Evolutionary conservation across 345 rosid species (phyloP).

Genomic region (Firmiana major): DNA sequence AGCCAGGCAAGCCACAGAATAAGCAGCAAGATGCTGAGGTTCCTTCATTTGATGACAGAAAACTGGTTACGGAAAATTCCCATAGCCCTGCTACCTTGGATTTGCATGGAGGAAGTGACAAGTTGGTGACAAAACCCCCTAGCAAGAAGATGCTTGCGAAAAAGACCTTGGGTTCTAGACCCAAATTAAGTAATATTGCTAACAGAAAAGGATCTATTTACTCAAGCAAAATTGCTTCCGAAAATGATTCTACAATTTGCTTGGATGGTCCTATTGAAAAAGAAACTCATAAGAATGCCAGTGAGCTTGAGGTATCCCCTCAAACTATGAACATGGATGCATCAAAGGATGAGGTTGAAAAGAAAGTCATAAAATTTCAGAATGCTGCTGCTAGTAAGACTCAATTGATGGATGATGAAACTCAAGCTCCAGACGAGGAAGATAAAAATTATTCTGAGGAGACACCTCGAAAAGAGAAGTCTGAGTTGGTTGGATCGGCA

Average conservation of each 20-base stretch:
- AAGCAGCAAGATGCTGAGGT: conserved; percentile 22
- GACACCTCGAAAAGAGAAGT: conserved; percentile 21
- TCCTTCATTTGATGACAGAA: conserved; percentile 23
- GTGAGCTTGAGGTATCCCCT: conserved; percentile 27
- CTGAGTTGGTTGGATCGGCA: conserved; percentile 18
- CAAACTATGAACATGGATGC: conserved; percentile 27
- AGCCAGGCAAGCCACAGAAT: conserved; percentile 17
- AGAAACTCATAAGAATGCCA: conserved; percentile 19
- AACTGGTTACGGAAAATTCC: conserved; percentile 25
- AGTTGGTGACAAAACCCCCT: conserved; percentile 25
- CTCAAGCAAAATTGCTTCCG: conserved; percentile 35
- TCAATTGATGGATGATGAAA: conserved; percentile 41
- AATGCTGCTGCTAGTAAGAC: conserved; percentile 15
- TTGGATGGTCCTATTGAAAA: conserved; percentile 23
- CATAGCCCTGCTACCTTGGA: conserved; percentile 21
- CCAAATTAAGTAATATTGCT: conserved; percentile 35
- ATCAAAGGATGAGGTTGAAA: conserved; percentile 24
- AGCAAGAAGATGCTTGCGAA: conserved; percentile 44
- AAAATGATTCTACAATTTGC: conserved; percentile 26
- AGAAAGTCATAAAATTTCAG: conserved; percentile 15
- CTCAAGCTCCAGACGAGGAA: conserved; percentile 52
- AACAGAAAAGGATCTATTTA: conserved; percentile 60
- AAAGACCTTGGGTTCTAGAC: conserved; percentile 60
- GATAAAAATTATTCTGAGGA: conserved; percentile 25
- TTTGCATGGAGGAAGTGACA: conserved; percentile 28